phyloP scores from a whole-genome alignment of 208 protist species.

The Crithidia acanthocephali region DNA sequence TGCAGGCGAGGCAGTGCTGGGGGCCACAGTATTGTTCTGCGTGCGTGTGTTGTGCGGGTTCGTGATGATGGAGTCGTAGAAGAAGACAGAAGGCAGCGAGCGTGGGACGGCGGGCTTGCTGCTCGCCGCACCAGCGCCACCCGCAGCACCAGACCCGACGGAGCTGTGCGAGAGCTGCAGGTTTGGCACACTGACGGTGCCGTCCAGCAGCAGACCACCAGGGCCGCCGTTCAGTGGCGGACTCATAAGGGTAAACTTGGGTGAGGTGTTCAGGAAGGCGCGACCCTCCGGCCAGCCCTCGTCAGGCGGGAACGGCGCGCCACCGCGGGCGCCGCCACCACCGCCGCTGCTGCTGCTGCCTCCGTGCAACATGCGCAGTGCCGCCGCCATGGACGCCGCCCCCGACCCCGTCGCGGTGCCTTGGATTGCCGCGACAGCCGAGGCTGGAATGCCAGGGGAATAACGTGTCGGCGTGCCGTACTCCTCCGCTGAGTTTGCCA shows the following conservation, averaged over 20 bases:
- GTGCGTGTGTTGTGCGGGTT: conserved; percentile 1
- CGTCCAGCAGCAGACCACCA: conserved; percentile 12
- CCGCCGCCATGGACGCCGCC: conserved; percentile 1
- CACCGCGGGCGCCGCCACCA: conserved; percentile 2
- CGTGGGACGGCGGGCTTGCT: conserved; percentile 2
- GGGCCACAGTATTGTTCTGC: neutral
- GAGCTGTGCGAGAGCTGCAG: conserved; percentile 6
- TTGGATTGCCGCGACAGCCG: neutral
- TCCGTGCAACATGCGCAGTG: conserved; percentile 10
- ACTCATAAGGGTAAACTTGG: conserved; percentile 7
- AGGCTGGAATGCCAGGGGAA: conserved; percentile 21
- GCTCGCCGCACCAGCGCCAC: neutral
- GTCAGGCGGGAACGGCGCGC: conserved; percentile 14
- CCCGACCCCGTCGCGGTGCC: neutral
- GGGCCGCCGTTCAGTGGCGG: conserved; percentile 13
- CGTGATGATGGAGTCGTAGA: conserved; percentile 49
- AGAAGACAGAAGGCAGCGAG: conserved; percentile 46
- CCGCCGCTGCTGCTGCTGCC: neutral
- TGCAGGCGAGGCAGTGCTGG: neutral
- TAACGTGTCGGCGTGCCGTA: conserved; percentile 25
- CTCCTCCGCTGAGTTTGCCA: conserved; percentile 11
- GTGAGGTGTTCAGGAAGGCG: conserved; percentile 15
- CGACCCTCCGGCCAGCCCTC: conserved; percentile 29
- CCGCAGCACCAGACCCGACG: no score
- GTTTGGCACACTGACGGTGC: neutral